Base-by-base conservation (phyloP, 805 yeast species). In the Starmerella khaoyaiensis region DNA sequence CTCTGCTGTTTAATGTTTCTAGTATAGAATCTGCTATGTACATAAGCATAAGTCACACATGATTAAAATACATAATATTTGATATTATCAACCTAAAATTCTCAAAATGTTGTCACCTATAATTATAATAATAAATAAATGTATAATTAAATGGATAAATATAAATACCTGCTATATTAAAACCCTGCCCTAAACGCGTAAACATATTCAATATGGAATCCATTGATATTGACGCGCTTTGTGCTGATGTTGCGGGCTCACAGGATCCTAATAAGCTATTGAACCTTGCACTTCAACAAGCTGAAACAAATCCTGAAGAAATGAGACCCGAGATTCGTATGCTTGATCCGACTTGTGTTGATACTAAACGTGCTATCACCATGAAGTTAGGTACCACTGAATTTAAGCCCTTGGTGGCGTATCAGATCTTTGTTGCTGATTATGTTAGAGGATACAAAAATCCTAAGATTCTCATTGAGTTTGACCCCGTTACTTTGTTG, bases 381-480 rank as follows among this genome's bases (percentile, higher is more conserved):
- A 20, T 51, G 29, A 36, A 35, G 35, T 10, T 50, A 1, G 52
- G 52, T 23, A 40, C 28, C 8, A 20, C 22, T 14, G 21, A 15
- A 20, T 84, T 86, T 61, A 60, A 67, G 26, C 96, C 97, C 0
- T 52, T 62, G 11, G 84, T 82, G 60, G 87, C 97, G 1, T 90
- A 90, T 56, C 94, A 96, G 2, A 78, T 90, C 9, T 90, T 73
- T 64, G 94, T 84, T 33, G 69, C 83, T 1, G 98, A 90, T 54
- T 76, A 76, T 37, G 75, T 90, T 1, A 82, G 76, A 52, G 98
- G 98, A 2, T 90, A 72, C 55, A 68, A 76, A 46, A 78, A 72
- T 48, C 62, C 86, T 25, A 64, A 64, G 22, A 72, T 90, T 24
- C 18, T 44, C 43, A 47, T 70, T n/a, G 73, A 78, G 14, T 81